Percentiles rank a stretch among this genome's conserved stretches.
Conservation (phyloP, 2,329 filamentous ascomycete genomes). For the Aspergillus jensenii region DNA sequence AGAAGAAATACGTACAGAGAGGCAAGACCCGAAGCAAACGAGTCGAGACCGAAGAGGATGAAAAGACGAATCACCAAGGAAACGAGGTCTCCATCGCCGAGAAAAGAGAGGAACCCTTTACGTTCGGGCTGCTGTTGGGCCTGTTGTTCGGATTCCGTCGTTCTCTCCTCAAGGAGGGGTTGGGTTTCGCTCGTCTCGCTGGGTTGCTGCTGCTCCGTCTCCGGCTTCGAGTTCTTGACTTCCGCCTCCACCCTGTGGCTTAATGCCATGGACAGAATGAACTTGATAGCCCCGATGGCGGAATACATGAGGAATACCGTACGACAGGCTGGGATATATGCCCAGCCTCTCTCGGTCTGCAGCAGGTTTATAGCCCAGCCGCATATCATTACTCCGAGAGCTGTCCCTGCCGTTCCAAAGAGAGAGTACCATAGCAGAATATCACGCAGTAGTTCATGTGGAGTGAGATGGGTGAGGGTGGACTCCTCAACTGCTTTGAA, state of each 20-base stretch:
- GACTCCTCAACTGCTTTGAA: constrained; percentile 68
- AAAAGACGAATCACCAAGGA: constrained; percentile 54
- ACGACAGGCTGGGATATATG: constrained; percentile 51
- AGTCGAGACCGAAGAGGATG: constrained; percentile 67
- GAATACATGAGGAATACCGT: constrained; percentile 60
- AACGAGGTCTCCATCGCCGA: constrained; percentile 49
- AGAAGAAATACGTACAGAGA: constrained; percentile 50
- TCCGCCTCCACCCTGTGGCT: constrained; percentile 48
- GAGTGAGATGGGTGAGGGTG: constrained; percentile 61
- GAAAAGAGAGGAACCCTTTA: constrained; percentile 53
- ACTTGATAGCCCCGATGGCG: constrained; percentile 57
- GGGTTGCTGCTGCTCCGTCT: constrained; percentile 17
- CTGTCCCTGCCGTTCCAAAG: constrained; percentile 58
- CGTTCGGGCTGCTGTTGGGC: constrained; percentile 26
- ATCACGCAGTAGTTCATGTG: constrained; percentile 55
- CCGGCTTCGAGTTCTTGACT: constrained; percentile 24
- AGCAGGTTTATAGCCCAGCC: constrained; percentile 61
- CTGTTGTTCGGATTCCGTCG: constrained; percentile 10
- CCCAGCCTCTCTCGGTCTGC: constrained; percentile 45
- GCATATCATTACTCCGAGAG: constrained; percentile 58
- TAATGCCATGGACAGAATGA: constrained; percentile 53
- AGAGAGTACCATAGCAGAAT: constrained; percentile 65
- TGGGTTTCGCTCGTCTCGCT: constrained; percentile 34
- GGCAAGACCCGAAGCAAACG: constrained; percentile 69
- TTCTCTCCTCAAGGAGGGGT: constrained; percentile 29